A percentile compares a stretch with the other conserved stretches of the same genome.
Evolutionary conservation across 441 rosid species (phyloP).

Genomic region (Flueggea neowawraea): DNA sequence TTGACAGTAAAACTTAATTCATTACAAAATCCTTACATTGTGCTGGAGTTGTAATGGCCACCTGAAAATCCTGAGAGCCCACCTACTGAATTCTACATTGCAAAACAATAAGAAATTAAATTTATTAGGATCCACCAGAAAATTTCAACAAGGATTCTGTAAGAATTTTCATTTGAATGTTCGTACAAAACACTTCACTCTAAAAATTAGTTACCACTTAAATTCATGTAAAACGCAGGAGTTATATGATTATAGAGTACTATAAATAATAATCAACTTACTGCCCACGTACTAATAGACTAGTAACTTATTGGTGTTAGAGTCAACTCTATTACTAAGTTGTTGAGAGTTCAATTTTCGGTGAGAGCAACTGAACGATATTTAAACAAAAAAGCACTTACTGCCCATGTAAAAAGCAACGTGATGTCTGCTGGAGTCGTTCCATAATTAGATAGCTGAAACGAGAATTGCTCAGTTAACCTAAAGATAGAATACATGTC

Average conservation of each 20-base stretch:
- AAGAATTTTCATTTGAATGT: constrained; percentile 6
- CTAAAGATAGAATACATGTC: too few relatives aligned
- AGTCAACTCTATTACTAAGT: too few relatives aligned
- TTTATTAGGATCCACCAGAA: neutral
- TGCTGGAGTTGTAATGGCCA: constrained; percentile 69
- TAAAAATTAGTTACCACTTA: too few relatives aligned
- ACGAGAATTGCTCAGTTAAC: neutral
- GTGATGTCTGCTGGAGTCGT: constrained; percentile 65
- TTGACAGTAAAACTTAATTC: neutral
- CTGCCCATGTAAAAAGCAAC: constrained; percentile 92
- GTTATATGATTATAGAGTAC: too few relatives aligned
- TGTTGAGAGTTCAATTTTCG: neutral
- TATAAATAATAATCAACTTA: too few relatives aligned
- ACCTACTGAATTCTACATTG: constrained; percentile 80
- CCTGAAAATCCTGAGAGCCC: constrained; percentile 86
- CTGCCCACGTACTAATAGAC: too few relatives aligned
- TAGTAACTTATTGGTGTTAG: neutral
- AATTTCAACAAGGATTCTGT: neutral
- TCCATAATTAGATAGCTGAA: constrained; percentile 74
- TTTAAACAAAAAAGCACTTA: constrained; percentile 27
- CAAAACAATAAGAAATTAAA: constrained; percentile 7
- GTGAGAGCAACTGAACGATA: too few relatives aligned
- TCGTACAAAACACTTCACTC: too few relatives aligned
- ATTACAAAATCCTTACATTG: constrained; percentile 40
- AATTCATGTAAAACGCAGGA: too few relatives aligned